phyloP scores from a whole-genome alignment of 1,284 basidiomycete genomes.

The Cryptococcus amylolentus region DNA sequence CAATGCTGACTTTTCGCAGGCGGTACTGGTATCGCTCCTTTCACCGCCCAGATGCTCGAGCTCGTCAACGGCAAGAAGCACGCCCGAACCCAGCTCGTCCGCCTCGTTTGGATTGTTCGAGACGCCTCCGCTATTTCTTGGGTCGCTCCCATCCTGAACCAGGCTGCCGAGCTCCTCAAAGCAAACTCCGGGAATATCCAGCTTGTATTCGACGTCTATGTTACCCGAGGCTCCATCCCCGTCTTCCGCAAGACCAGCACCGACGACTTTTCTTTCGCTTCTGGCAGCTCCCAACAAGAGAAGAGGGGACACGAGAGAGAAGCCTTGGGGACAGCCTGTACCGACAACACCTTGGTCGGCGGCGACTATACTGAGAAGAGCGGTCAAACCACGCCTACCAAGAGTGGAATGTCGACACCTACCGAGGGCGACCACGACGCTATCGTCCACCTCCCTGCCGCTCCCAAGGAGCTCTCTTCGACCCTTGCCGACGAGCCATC shows the following conservation, averaged over 20 bases:
- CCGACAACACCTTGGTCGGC: not conserved
- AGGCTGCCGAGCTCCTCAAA: not conserved
- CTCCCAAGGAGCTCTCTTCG: not conserved
- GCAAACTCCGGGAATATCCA: not conserved
- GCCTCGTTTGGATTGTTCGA: not conserved
- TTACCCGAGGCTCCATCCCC: not conserved
- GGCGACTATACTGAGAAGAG: not conserved
- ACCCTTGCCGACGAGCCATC: not conserved
- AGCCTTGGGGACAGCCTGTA: too few species aligned
- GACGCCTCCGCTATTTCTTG: not conserved
- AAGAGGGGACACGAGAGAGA: too few species aligned
- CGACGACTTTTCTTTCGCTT: too few species aligned
- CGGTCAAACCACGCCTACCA: not conserved
- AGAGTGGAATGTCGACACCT: not conserved
- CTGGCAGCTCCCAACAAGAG: too few species aligned
- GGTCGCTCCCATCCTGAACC: not conserved
- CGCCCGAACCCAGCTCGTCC: not conserved
- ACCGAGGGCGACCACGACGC: not conserved
- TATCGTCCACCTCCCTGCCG: not conserved
- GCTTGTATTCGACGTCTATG: not conserved
- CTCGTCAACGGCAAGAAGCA: not conserved
- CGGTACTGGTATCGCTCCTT: not conserved
- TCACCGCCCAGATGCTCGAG: not conserved
- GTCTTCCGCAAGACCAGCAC: not conserved
- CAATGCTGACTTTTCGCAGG: not conserved